phyloP scores from a whole-genome alignment of 768 basidiomycete genomes.

The Panellus pusillus region DNA sequence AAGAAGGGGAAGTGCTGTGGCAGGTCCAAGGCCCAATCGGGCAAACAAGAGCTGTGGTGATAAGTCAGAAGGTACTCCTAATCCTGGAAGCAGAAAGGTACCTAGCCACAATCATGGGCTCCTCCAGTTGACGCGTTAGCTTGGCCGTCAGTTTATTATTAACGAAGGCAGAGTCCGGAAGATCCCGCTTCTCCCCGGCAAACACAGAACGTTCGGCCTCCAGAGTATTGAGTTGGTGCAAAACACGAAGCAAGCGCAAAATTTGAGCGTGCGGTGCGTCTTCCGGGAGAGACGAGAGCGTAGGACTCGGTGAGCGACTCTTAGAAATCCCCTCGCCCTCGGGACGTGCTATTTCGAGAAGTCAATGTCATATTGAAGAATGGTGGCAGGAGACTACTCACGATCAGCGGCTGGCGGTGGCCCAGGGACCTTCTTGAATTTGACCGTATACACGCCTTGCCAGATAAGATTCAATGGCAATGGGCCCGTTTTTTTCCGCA shows the following conservation, averaged over 20 bases:
- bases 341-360: slow-evolving; percentile 31
- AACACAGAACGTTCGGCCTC: slow-evolving; percentile 62
- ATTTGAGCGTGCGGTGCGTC: slow-evolving; percentile 89
- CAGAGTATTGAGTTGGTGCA: slow-evolving; percentile 80
- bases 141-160: slow-evolving; percentile 99
- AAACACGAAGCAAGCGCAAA: slow-evolving; percentile 81
- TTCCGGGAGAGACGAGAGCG: slow-evolving; percentile 77
- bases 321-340: slow-evolving; percentile 48
- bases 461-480: slow-evolving; percentile 75
- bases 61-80: slow-evolving; percentile 2
- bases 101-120: slow-evolving; percentile 99
- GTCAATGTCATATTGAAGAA: not conserved
- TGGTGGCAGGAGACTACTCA: slow-evolving; percentile 32
- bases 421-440: slow-evolving; percentile 89
- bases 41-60: slow-evolving; percentile 77
- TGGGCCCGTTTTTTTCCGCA: slow-evolving; percentile 67
- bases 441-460: slow-evolving; percentile 89
- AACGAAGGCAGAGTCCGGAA: slow-evolving; percentile 85
- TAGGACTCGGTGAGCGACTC: slow-evolving; percentile 63
- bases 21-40: slow-evolving; percentile 95
- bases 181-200: slow-evolving; percentile 50
- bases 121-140: slow-evolving; percentile 94
- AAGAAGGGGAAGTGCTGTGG: slow-evolving; percentile 98
- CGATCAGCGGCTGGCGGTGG: slow-evolving; percentile 67
- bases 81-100: slow-evolving; percentile 33